Conservation (phyloP, 2,329 filamentous ascomycete species). For the Penicillium vulpinum region DNA sequence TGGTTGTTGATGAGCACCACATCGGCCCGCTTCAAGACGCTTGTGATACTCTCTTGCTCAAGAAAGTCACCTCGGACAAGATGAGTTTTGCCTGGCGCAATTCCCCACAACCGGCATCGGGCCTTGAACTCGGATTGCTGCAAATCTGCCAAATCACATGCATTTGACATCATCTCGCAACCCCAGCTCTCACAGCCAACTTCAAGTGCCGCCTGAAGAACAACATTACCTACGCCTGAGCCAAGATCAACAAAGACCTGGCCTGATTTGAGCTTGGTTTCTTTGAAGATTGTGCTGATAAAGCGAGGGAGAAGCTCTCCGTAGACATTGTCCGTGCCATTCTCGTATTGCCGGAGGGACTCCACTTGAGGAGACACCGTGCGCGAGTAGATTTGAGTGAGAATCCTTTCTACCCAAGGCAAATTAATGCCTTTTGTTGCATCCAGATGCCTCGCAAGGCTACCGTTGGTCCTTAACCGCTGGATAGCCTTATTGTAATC, state of each 20-base stretch:
- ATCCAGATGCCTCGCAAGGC: slow-evolving; percentile 71
- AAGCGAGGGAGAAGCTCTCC: slow-evolving; percentile 88
- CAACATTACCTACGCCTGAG: slow-evolving; percentile 94
- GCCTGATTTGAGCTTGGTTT: slow-evolving; percentile 74
- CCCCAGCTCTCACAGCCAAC: slow-evolving; percentile 94
- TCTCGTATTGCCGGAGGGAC: slow-evolving; percentile 78
- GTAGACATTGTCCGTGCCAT: slow-evolving; percentile 90
- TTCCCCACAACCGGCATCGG: slow-evolving; percentile 86
- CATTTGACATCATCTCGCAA: slow-evolving; percentile 93
- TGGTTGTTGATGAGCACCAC: slow-evolving; percentile 99
- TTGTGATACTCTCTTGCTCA: slow-evolving; percentile 67
- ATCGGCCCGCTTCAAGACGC: slow-evolving; percentile 78
- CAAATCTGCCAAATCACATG: slow-evolving; percentile 74
- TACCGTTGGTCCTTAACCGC: slow-evolving; percentile 66
- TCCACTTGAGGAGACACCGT: slow-evolving; percentile 90
- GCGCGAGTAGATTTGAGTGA: slow-evolving; percentile 85
- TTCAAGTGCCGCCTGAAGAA: slow-evolving; percentile 88
- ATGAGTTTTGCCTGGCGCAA: slow-evolving; percentile 74
- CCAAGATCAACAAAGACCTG: slow-evolving; percentile 93
- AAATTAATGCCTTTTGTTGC: slow-evolving; percentile 68
- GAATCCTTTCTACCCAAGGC: slow-evolving; percentile 74
- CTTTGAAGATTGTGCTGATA: slow-evolving; percentile 75
- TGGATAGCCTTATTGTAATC: slow-evolving; percentile 75
- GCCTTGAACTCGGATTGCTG: slow-evolving; percentile 81
- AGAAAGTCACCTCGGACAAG: slow-evolving; percentile 84